Percentiles rank a stretch among this genome's conserved stretches.
phyloP scores from a whole-genome alignment of 73 alveolate species.

The Tetrahymena borealis region DNA sequence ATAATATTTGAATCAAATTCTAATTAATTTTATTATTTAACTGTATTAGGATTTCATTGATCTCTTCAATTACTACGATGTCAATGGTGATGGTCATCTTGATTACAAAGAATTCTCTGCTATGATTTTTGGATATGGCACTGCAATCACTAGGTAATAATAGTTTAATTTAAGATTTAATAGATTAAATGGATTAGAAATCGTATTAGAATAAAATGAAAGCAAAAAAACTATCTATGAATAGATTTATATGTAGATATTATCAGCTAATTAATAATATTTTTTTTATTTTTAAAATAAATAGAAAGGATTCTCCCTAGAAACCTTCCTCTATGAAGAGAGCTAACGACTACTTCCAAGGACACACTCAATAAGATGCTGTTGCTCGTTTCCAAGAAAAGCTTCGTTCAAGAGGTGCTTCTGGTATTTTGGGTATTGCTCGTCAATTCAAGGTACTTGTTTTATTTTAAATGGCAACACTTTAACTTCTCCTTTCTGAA shows the following conservation, averaged over 20 bases:
- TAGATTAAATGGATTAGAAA: no score
- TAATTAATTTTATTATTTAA: not conserved
- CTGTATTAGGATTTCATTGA: slow-evolving; percentile 8
- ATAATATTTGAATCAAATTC: not conserved
- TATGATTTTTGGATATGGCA: slow-evolving; percentile 34
- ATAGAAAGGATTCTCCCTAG: not conserved
- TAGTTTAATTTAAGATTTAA: not conserved
- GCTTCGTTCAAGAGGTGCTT: slow-evolving; percentile 44
- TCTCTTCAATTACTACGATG: slow-evolving; percentile 48
- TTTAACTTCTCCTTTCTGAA: no score
- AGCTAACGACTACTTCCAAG: slow-evolving; percentile 14
- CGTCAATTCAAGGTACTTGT: slow-evolving; percentile 50
- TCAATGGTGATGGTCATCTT: slow-evolving; percentile 51
- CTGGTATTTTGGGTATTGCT: slow-evolving; percentile 55
- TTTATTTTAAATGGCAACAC: no score
- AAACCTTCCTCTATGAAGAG: not conserved
- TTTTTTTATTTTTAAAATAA: not conserved
- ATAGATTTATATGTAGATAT: not conserved
- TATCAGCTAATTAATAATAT: not conserved
- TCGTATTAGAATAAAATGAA: not conserved
- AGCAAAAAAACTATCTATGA: not conserved
- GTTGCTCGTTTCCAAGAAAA: slow-evolving; percentile 41
- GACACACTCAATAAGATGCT: slow-evolving; percentile 32
- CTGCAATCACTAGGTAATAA: slow-evolving; percentile 29
- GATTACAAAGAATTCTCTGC: slow-evolving; percentile 66